phyloP scores from a whole-genome alignment of 2,329 filamentous ascomycete genomes.

The Leptosphaerulina australis region DNA sequence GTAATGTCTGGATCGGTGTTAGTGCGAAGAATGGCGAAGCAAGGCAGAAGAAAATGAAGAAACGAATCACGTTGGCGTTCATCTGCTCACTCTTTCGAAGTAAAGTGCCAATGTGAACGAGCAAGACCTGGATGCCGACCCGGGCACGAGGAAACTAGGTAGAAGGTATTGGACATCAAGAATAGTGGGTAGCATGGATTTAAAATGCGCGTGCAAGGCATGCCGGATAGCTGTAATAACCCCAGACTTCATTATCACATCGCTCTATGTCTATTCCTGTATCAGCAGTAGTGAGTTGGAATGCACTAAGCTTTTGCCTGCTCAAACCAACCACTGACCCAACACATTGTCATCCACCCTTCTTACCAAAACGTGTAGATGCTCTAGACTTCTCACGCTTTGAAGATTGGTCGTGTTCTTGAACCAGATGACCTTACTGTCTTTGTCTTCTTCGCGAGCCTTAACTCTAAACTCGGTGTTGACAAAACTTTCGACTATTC shows the following conservation, averaged over 20 bases:
- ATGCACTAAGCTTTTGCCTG: not conserved
- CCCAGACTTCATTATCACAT: not conserved
- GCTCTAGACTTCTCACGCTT: conserved; percentile 69
- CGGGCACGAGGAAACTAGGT: conserved; percentile 12
- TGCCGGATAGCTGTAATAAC: not conserved
- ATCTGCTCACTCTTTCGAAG: conserved; percentile 25
- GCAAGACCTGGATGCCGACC: conserved; percentile 26
- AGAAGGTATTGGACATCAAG: conserved; percentile 20
- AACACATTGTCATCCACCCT: conserved; percentile 65
- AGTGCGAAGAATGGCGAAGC: conserved; percentile 31
- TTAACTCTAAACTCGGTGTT: conserved; percentile 56
- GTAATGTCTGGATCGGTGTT: conserved; percentile 60
- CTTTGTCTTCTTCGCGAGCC: conserved; percentile 42
- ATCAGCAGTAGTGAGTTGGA: not conserved
- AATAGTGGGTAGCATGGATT: conserved; percentile 1
- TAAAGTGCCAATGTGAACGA: conserved; percentile 17
- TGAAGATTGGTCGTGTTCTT: conserved; percentile 68
- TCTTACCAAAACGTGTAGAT: conserved; percentile 75
- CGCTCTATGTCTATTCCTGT: not conserved
- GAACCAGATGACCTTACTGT: conserved; percentile 65
- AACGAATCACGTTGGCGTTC: conserved; percentile 30
- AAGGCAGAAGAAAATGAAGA: conserved; percentile 19
- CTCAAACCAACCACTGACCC: conserved; percentile 15
- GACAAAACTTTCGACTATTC: conserved; percentile 39
- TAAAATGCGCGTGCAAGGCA: conserved; percentile 8